phyloP scores from a whole-genome alignment of 2,329 filamentous ascomycete species.

The Monilinia vaccinii-corymbosi region DNA sequence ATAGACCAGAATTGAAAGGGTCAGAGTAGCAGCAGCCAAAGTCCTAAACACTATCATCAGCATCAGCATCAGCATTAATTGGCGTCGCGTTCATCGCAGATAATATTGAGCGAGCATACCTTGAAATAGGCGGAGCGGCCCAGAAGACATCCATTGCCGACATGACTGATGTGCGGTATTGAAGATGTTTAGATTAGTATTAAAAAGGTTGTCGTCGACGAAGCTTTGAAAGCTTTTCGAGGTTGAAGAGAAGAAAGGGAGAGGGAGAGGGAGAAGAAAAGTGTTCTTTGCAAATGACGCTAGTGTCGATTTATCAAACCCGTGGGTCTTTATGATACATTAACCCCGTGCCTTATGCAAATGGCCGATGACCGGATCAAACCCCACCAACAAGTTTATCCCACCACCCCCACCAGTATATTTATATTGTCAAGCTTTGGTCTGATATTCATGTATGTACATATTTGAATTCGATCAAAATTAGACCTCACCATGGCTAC shows the following conservation, averaged over 20 bases:
- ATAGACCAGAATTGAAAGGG: constrained; percentile 50
- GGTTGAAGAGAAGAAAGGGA: not conserved
- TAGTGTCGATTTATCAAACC: not conserved
- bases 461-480: no score
- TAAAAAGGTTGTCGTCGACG: constrained; percentile 9
- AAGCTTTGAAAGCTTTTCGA: constrained; percentile 15
- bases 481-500: constrained; percentile 2
- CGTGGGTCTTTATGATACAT: not conserved
- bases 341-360: not conserved
- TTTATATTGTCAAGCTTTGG: not conserved
- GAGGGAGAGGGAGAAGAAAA: not conserved
- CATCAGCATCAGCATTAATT: constrained; percentile 39
- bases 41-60: constrained; percentile 45
- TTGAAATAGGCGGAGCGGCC: constrained; percentile 55
- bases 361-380: constrained; percentile 19
- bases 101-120: constrained; percentile 40
- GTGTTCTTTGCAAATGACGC: constrained; percentile 8
- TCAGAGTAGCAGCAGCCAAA: constrained; percentile 50
- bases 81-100: constrained; percentile 9
- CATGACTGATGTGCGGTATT: constrained; percentile 18
- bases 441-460: not conserved
- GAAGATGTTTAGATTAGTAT: not conserved
- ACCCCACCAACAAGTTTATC: constrained; percentile 21
- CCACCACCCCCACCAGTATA: constrained; percentile 1
- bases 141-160: constrained; percentile 52